Conservation (phyloP, 345 rosid genomes). For the Nephelium lappaceum region DNA sequence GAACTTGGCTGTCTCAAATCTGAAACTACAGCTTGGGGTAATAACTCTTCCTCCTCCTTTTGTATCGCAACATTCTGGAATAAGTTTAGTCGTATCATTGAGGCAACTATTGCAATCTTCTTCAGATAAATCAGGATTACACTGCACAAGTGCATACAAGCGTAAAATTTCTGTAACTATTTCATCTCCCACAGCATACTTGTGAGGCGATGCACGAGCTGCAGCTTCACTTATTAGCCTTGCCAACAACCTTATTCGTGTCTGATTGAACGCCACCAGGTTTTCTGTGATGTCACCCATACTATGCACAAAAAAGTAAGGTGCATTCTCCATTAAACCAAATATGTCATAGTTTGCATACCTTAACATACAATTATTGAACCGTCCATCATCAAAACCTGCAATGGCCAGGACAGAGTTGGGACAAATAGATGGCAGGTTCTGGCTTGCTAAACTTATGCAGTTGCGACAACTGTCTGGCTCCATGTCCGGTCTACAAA, state of each 20-base stretch:
- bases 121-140: constrained; percentile 47
- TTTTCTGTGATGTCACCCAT: background rate
- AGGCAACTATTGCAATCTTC: constrained; percentile 36
- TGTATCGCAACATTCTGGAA: constrained; percentile 8
- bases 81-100: background rate
- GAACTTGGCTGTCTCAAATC: background rate
- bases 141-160: constrained; percentile 42
- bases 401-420: background rate
- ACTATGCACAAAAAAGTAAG: background rate
- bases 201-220: constrained; percentile 32
- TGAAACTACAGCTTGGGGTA: constrained; percentile 14
- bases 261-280: constrained; percentile 21
- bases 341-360: background rate
- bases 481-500: constrained; percentile 22
- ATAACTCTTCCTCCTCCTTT: constrained; percentile 2
- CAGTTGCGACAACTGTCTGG: constrained; percentile 7
- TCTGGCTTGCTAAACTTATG: background rate
- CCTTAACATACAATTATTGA: constrained; percentile 2
- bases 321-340: constrained; percentile 2
- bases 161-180: background rate
- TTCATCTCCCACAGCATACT: constrained; percentile 42
- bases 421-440: background rate
- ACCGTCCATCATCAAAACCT: constrained; percentile 3
- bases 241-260: constrained; percentile 17
- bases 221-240: constrained; percentile 30